phyloP scores from a whole-genome alignment of 140 eudicot genomes.

The Oenanthe javanica region DNA sequence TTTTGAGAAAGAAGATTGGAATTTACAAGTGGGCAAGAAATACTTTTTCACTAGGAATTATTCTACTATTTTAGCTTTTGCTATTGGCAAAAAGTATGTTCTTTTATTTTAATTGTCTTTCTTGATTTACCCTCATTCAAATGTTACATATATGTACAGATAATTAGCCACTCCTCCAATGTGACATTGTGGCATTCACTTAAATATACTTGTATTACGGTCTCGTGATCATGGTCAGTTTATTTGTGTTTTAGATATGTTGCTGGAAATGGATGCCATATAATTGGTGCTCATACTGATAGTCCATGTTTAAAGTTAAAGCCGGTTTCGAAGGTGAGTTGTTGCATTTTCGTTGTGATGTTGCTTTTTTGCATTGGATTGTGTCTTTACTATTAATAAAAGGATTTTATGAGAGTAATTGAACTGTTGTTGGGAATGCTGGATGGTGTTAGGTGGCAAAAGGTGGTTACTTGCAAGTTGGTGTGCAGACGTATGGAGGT shows the following conservation, averaged over 20 bases:
- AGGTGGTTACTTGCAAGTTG: constrained; percentile 68
- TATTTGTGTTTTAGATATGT: constrained; percentile 39
- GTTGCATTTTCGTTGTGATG: not conserved
- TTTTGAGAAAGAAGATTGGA: constrained; percentile 79
- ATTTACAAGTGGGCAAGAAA: constrained; percentile 70
- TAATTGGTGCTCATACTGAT: constrained; percentile 94
- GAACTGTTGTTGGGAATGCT: constrained; percentile 9
- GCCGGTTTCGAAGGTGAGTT: constrained; percentile 76
- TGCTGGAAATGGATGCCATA: constrained; percentile 87
- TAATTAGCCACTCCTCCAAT: not conserved
- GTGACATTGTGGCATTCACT: no score
- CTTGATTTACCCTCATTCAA: not conserved
- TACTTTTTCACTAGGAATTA: constrained; percentile 90
- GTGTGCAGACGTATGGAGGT: constrained; percentile 93
- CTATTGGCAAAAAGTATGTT: constrained; percentile 82
- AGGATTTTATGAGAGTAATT: not conserved
- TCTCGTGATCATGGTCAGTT: not conserved
- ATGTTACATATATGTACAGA: not conserved
- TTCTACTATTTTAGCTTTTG: constrained; percentile 90
- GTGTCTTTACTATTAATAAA: no score
- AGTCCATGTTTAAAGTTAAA: constrained; percentile 88
- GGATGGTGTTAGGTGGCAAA: constrained; percentile 32
- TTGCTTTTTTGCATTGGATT: not conserved
- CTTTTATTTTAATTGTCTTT: not conserved
- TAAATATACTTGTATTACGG: not conserved